These are phyloP conservation scores for Poronia punctata DNA, from an alignment of 495 filamentous ascomycete genomes.

Conservation along the genomic window DNA sequence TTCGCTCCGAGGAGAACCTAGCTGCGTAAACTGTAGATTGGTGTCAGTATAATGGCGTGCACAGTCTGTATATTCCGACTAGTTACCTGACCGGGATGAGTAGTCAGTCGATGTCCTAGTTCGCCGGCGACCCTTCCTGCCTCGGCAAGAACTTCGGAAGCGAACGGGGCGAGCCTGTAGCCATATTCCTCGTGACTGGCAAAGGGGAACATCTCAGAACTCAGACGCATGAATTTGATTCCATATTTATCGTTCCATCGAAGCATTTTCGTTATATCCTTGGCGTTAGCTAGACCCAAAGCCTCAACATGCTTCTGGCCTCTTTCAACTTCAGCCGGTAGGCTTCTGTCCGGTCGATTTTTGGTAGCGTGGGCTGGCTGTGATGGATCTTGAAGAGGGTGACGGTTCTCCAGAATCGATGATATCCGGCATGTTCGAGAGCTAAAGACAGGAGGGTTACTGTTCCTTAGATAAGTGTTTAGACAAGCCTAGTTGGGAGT, in stretches of 20 bases:
- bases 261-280: slow-evolving; percentile 77
- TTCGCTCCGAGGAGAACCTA: slow-evolving; percentile 67
- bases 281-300: slow-evolving; percentile 73
- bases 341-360: slow-evolving; percentile 68
- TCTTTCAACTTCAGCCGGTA: slow-evolving; percentile 51
- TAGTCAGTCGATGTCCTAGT: slow-evolving; percentile 79
- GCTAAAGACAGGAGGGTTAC: slow-evolving; percentile 81
- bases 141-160: slow-evolving; percentile 66
- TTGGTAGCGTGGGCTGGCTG: slow-evolving; percentile 73
- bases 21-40: slow-evolving; percentile 65
- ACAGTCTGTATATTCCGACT: neutral
- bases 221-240: slow-evolving; percentile 88
- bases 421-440: slow-evolving; percentile 89
- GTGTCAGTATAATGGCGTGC: slow-evolving; percentile 11
- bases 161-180: slow-evolving; percentile 82
- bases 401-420: slow-evolving; percentile 81
- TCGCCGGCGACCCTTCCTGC: slow-evolving; percentile 72
- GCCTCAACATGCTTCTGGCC: slow-evolving; percentile 70
- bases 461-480: slow-evolving; percentile 83
- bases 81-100: slow-evolving; percentile 74
- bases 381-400: slow-evolving; percentile 67
- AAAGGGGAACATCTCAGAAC: slow-evolving; percentile 95
- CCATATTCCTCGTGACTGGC: slow-evolving; percentile 82
- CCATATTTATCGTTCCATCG: slow-evolving; percentile 90
- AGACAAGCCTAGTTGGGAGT: slow-evolving; percentile 61